A percentile compares a stretch with the other conserved stretches of the same genome.
These are phyloP conservation scores for Claviceps cyperi DNA, from an alignment of 2,329 filamentous ascomycete genomes.

Conservation along the genomic window DNA sequence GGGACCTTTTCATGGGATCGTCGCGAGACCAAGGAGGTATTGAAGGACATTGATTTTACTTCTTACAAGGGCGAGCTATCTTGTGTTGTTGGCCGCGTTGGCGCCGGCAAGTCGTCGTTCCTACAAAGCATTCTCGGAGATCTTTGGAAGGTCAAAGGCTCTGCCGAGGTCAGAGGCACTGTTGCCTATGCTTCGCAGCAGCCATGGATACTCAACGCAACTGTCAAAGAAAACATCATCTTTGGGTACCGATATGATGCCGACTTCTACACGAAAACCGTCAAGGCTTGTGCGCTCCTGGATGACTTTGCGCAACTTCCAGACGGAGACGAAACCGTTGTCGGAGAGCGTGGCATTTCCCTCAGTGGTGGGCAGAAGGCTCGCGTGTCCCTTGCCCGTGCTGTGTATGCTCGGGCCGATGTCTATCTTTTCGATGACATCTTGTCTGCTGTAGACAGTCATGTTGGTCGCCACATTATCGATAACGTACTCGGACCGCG, in stretches of 20 bases:
- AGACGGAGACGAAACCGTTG: constrained; percentile 91
- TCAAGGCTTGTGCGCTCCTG: constrained; percentile 77
- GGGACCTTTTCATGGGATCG: constrained; percentile 93
- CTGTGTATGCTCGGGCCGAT: constrained; percentile 93
- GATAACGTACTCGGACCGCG: constrained; percentile 80
- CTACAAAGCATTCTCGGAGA: constrained; percentile 81
- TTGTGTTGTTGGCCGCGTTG: constrained; percentile 89
- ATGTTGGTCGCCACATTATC: constrained; percentile 89
- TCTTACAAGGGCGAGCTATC: constrained; percentile 87
- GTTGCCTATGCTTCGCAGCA: constrained; percentile 88
- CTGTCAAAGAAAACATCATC: constrained; percentile 90
- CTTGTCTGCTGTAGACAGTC: constrained; percentile 93
- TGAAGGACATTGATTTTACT: constrained; percentile 75
- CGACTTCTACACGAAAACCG: constrained; percentile 82
- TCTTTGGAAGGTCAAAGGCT: constrained; percentile 75
- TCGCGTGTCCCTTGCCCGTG: constrained; percentile 76
- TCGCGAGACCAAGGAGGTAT: constrained; percentile 52
- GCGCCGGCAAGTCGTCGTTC: constrained; percentile 85
- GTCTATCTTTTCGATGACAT: constrained; percentile 91
- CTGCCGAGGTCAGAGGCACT: constrained; percentile 67
- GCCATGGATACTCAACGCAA: constrained; percentile 95
- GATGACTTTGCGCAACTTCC: constrained; percentile 88
- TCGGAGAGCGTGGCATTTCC: constrained; percentile 92
- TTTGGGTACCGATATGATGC: constrained; percentile 93
- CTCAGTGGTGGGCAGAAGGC: constrained; percentile 94